Evolutionary conservation across 2,329 filamentous ascomycete genomes (phyloP).

Genomic region (Trichoderma sp.): DNA sequence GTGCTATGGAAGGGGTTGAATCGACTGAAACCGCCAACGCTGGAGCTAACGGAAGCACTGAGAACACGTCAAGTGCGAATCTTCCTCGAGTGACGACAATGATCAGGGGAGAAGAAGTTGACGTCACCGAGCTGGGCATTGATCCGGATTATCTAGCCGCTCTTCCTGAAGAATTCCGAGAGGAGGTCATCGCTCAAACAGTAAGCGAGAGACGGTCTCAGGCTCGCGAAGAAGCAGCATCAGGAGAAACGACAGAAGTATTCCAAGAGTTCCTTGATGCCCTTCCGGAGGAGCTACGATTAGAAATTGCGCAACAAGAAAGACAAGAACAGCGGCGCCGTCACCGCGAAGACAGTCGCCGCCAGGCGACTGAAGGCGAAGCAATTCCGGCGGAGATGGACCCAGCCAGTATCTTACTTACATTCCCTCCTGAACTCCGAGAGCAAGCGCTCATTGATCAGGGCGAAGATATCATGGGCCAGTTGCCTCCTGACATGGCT

Average conservation of each 20-base stretch:
- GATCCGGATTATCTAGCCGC: constrained; percentile 93
- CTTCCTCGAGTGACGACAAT: constrained; percentile 71
- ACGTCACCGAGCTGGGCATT: constrained; percentile 93
- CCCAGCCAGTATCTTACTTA: constrained; percentile 86
- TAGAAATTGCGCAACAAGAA: constrained; percentile 90
- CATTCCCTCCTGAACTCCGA: constrained; percentile 80
- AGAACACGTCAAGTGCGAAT: constrained; percentile 30
- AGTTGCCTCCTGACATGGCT: constrained; percentile 81
- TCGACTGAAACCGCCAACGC: constrained; percentile 43
- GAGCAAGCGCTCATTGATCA: constrained; percentile 89
- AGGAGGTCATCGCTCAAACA: constrained; percentile 93
- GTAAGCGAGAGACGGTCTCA: constrained; percentile 80
- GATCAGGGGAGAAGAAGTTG: constrained; percentile 82
- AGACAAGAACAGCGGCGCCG: constrained; percentile 83
- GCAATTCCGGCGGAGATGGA: constrained; percentile 75
- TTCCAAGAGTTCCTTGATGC: constrained; percentile 94
- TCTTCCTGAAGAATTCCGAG: constrained; percentile 94
- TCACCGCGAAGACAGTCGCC: constrained; percentile 78
- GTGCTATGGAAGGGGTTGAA: constrained; percentile 75
- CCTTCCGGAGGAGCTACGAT: constrained; percentile 83
- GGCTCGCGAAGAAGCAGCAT: constrained; percentile 66
- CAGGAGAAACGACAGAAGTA: constrained; percentile 78
- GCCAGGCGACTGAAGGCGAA: constrained; percentile 60
- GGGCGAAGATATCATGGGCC: constrained; percentile 81
- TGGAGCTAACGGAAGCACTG: constrained; percentile 36